phyloP scores from a whole-genome alignment of 2,329 filamentous ascomycete species.

The Botryosphaeria dothidea region DNA sequence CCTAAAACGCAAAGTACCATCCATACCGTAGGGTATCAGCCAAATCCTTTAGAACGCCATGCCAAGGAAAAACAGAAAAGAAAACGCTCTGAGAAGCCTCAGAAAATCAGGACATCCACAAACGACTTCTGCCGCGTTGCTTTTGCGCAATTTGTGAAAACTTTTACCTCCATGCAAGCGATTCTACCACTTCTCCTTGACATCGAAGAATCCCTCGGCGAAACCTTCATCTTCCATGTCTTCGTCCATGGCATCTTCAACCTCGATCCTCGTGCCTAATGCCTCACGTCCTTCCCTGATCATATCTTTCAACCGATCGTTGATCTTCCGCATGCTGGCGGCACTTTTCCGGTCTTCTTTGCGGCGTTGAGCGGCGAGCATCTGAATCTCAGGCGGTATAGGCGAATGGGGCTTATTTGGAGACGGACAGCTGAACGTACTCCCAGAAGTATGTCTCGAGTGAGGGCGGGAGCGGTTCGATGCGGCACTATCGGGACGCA shows the following conservation, averaged over 20 bases:
- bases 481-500: slow-evolving; percentile 8
- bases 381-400: slow-evolving; percentile 66
- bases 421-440: slow-evolving; percentile 14
- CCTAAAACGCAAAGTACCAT: background rate
- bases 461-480: slow-evolving; percentile 6
- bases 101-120: background rate
- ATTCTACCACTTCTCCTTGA: slow-evolving; percentile 17
- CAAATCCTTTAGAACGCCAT: slow-evolving; percentile 13
- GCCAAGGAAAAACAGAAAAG: background rate
- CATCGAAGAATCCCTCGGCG: slow-evolving; percentile 24
- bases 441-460: slow-evolving; percentile 4
- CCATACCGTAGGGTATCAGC: slow-evolving; percentile 19
- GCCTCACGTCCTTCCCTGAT: slow-evolving; percentile 87
- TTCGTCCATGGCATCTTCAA: slow-evolving; percentile 33
- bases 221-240: slow-evolving; percentile 33
- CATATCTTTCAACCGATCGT: slow-evolving; percentile 78
- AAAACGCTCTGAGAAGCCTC: background rate
- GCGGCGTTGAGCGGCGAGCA: slow-evolving; percentile 69
- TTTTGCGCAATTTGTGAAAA: slow-evolving; percentile 7
- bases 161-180: background rate
- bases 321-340: slow-evolving; percentile 75
- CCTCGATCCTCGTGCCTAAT: slow-evolving; percentile 56
- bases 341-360: slow-evolving; percentile 78
- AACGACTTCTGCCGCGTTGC: background rate
- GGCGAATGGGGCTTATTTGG: slow-evolving; percentile 30